Evolutionary conservation across 108 stramenopile species (phyloP), one percentile per base, ranked within the genome.

Genomic region (Pseudonitzschia multiseries): DNA sequence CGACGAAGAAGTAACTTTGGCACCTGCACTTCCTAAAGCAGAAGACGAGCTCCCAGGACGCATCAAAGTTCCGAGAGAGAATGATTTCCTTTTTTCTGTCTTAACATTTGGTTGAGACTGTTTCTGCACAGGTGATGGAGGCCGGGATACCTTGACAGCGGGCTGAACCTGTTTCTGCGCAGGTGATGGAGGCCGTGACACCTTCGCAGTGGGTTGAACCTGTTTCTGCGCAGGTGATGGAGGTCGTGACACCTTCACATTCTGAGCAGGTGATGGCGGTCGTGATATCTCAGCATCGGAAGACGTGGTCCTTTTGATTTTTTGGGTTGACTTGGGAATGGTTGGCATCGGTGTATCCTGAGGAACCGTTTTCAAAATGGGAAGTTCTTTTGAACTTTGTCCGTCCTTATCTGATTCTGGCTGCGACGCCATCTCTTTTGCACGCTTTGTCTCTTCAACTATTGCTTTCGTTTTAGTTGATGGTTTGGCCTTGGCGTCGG

Each of bases 31-130:
- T 44, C 57, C 70, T 29, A 51, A 18, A 20, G 71, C 33, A 42
- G 81, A 59, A 4, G 50, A 36, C 27, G 64, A 46, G 15, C 60
- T 73, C 8, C 29, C 48, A 21, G 72, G 46, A 20, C 72, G 59
- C 74, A 71, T 72, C 20, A 81, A 50, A 15, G 59, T 75, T 28
- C 74, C 75, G 24, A 81, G 66, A 0, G 80, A 81, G 62, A 81
- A 81, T 66, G 46, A 68, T 64, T 72, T 72, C 66, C 71, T 75
- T 33, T 56, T 46, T 27, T 67, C 43, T 21, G 42, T 36, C 41
- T 63, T 72, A 27, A 0, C 57, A 60, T 8, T 71, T 6, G 57
- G 22, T 26, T 13, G 36, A 20, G 17, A 10, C 65, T 54, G 8
- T 46, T 57, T 56, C 32, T 54, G 54, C 42, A 18, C 4, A 33